phyloP scores from a whole-genome alignment of 23 red algal genomes.

The Gracilaria caudata region DNA sequence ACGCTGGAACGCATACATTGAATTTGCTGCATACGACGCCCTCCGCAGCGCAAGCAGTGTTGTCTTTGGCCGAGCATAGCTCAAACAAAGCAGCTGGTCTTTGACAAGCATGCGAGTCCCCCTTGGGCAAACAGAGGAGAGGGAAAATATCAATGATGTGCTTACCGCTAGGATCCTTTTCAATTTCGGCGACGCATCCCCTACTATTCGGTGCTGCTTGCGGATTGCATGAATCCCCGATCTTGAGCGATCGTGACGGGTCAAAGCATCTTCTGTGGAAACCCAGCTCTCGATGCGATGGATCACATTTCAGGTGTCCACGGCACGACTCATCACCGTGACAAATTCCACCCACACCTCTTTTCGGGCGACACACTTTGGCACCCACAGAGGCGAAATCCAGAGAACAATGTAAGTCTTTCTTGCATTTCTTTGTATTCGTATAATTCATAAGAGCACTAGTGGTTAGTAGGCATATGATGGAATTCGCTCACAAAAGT shows the following conservation, averaged over 20 bases:
- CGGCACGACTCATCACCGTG: not conserved
- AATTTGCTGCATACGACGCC: constrained; percentile 1
- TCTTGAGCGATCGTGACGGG: not conserved
- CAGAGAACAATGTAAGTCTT: not conserved
- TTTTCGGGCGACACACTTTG: not conserved
- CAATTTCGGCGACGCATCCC: not conserved
- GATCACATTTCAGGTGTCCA: constrained; percentile 1
- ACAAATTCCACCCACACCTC: not conserved
- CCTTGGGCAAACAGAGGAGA: constrained; percentile 11
- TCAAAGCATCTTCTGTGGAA: constrained; percentile 14
- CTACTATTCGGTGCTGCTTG: not conserved
- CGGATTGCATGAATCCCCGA: constrained; percentile 18
- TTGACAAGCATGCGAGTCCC: constrained; percentile 9
- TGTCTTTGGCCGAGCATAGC: not conserved
- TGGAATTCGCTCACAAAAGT: not conserved
- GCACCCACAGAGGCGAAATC: not conserved
- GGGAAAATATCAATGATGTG: not conserved
- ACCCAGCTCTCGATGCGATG: not conserved
- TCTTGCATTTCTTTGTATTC: constrained; percentile 11
- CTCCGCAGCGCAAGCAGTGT: constrained; percentile 8
- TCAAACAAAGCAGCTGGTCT: not conserved
- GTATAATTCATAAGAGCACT: not conserved
- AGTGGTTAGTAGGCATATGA: not conserved
- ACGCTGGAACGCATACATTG: constrained; percentile 6
- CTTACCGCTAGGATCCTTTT: not conserved